Base-by-base conservation (phyloP, 2,329 filamentous ascomycete genomes). In the Penicillium olsonii region DNA sequence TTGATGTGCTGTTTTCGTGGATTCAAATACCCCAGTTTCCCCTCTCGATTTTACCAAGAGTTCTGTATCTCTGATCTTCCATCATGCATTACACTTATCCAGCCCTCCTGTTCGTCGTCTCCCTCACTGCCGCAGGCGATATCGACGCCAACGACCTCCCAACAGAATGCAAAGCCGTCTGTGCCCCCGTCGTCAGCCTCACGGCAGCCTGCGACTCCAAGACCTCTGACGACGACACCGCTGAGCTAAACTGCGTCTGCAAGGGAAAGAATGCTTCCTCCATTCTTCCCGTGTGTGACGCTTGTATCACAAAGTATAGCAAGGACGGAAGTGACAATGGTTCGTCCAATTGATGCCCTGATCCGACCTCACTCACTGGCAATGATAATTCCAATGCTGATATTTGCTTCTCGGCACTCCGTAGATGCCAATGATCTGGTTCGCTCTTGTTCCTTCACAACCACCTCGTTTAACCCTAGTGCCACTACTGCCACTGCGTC, bases 391-490 rank as follows among this genome's bases (percentile, higher is more conserved):
- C 20, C 14, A 22, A 20, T 22, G 35, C 5, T 2, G 10, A 37
- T 19, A n/a, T n/a, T n/a, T n/a, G n/a, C n/a, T n/a, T n/a, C n/a
- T n/a, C n/a, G n/a, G n/a, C n/a, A n/a, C n/a, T n/a, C n/a, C n/a
- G n/a, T n/a, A 53, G 42, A 49, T 46, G 50, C 45, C 22, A 53
- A 49, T 39, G 45, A 49, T n/a, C 50, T 49, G 35, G 50, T 53
- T 33, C 45, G 41, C 4, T 48, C 41, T 17, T 53, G 50, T 35
- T 53, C 42, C 18, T 46, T 49, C 18, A 45, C 50, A 10, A 49
- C 45, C 15, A 49, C 50, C 8, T 33, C 40, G 2, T 42, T 31
- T n/a, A 14, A 33, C 8, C 26, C 27, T 18, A 43, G 26, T 14
- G 18, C 37, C 10, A 49, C 50, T 17, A 18, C 42, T 4, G 7